Evolutionary conservation across 805 yeast genomes (phyloP).

Genomic region (Cyberlindnera americana): DNA sequence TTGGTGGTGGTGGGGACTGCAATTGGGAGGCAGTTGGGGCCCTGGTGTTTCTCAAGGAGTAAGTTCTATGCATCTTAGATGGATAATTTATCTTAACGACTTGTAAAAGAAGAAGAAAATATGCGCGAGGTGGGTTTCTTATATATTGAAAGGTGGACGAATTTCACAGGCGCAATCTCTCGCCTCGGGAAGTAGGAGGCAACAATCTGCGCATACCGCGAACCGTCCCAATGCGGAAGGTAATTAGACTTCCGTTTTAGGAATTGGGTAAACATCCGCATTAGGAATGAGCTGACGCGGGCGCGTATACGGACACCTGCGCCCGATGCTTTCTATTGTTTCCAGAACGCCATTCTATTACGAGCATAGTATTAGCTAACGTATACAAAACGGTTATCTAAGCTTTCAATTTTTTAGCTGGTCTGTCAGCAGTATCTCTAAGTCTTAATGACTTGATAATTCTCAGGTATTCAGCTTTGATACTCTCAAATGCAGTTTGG

Average conservation of each 20-base stretch:
- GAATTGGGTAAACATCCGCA: constrained; percentile 5
- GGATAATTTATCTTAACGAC: not conserved
- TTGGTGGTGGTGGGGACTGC: constrained; percentile 78
- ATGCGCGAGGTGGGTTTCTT: not conserved
- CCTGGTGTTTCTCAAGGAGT: constrained; percentile 71
- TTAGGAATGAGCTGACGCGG: constrained; percentile 5
- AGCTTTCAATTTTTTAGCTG: constrained; percentile 18
- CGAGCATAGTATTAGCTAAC: no score
- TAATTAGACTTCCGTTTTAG: constrained; percentile 5
- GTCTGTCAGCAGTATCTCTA: constrained; percentile 12
- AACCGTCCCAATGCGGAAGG: constrained; percentile 3
- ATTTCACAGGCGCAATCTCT: constrained; percentile 4
- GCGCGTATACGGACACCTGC: not conserved
- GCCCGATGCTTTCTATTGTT: not conserved
- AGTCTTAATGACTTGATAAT: constrained; percentile 33
- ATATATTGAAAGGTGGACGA: not conserved
- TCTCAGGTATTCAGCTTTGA: constrained; percentile 69
- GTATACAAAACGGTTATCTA: no score
- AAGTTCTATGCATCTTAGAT: constrained; percentile 78
- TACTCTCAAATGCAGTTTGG: constrained; percentile 66
- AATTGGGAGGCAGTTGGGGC: constrained; percentile 83
- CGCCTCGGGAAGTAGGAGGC: no score
- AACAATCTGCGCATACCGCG: not conserved
- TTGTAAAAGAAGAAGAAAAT: not conserved
- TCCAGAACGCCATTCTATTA: no score